Base-by-base conservation (phyloP, 169 alveolate genomes). In the Eimeria zaria region DNA sequence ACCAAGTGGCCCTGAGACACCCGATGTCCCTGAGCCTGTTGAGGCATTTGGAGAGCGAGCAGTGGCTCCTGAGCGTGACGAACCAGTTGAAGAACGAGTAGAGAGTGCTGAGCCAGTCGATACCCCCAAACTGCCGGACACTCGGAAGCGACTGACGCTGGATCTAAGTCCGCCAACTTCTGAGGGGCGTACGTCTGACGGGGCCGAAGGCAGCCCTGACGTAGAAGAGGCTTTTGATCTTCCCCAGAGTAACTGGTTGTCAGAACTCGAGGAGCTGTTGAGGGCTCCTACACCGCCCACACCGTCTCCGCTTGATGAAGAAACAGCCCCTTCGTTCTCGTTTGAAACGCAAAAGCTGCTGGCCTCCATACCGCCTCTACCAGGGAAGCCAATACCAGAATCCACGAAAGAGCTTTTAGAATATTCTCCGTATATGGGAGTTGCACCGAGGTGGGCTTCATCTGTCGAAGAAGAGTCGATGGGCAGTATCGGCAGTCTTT, bases 281-380 rank as follows among this genome's bases (percentile, higher is more conserved):
- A 48, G 27, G 48, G 87, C 11, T 33, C 48, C 80, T 69, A 6
- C 80, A 0, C 80, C 80, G 80, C 80, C 80, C 24, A 48, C 60
- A n/a, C 87, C 87, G 16, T 76, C 87, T 46, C 64, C 87, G 2
- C 41, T 18, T 2, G 41, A 5, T 5, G 87, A 39, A 20, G 64
- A 76, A 30, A 33, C 36, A 7, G 12, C 73, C 44, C 27, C 33
- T 22, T 33, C 53, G 12, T 83, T 51, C 91, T 83, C 91, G 9
- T 74, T 74, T 18, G 91, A 83, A 83, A 58, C 73, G 7, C 74
- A 53, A 41, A n/a, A 36, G 53, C 18, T 83, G 9, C 55, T 83
- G n/a, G 91, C 46, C n/a, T 55, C 60, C 9, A 83, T 83, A 1
- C 91, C 91, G 36, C 36, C 44, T 36, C 74, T 83, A 30, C 91